phyloP scores from a whole-genome alignment of 2,329 filamentous ascomycete genomes.

The Botryotinia calthae region DNA sequence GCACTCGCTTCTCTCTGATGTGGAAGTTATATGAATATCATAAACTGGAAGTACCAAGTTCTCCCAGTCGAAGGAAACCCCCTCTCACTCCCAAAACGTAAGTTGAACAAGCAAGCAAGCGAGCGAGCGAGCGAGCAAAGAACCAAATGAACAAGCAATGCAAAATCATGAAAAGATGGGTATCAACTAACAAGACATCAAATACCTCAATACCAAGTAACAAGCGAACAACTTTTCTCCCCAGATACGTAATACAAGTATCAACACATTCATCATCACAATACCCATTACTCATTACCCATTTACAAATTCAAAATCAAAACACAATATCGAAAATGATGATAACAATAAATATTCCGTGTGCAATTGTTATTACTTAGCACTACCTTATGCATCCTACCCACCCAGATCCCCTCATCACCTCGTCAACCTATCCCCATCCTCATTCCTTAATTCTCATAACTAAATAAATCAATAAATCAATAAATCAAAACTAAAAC shows the following conservation, averaged over 20 bases:
- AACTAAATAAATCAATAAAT: slow-evolving; percentile 12
- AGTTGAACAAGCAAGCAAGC: too few species aligned
- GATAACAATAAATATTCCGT: neutral
- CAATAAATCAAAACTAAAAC: slow-evolving; percentile 11
- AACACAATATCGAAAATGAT: neutral
- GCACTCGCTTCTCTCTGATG: too few species aligned
- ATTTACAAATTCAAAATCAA: neutral
- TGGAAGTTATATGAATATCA: too few species aligned
- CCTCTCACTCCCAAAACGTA: too few species aligned
- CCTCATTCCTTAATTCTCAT: slow-evolving; percentile 5
- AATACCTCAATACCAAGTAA: too few species aligned
- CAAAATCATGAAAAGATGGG: neutral
- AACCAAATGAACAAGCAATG: too few species aligned
- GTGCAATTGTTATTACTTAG: slow-evolving; percentile 10
- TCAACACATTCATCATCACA: neutral
- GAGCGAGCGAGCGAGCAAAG: too few species aligned
- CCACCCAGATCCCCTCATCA: neutral
- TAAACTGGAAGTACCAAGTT: too few species aligned
- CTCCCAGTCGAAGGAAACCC: too few species aligned
- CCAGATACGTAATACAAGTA: neutral
- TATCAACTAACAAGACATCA: neutral
- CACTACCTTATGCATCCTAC: neutral
- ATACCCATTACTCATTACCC: neutral
- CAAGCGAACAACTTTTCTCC: neutral
- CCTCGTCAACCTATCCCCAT: slow-evolving; percentile 4